These are phyloP conservation scores for Aspergillus brasiliensis DNA, from an alignment of 2,329 filamentous ascomycete genomes.

Conservation along the genomic window DNA sequence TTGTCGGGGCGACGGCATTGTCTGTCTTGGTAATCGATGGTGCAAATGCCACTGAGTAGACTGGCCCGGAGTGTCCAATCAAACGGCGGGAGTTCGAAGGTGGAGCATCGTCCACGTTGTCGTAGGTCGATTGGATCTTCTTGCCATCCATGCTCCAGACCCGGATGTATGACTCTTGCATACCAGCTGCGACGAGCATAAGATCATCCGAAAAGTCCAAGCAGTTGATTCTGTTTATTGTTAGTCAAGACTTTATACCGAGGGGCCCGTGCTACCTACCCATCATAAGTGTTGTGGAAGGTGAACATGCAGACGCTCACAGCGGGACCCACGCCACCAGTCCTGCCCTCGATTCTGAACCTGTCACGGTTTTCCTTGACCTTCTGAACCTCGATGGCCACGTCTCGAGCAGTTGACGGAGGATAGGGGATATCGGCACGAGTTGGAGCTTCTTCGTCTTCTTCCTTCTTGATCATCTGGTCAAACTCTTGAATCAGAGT, in stretches of 20 bases:
- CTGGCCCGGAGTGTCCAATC: slow-evolving; percentile 85
- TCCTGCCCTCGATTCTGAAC: slow-evolving; percentile 82
- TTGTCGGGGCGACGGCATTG: slow-evolving; percentile 56
- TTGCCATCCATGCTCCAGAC: slow-evolving; percentile 90
- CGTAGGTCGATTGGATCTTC: slow-evolving; percentile 69
- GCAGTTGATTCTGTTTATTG: slow-evolving; percentile 72
- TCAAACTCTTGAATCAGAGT: slow-evolving; percentile 86
- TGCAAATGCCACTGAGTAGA: slow-evolving; percentile 89
- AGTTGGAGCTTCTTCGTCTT: slow-evolving; percentile 78
- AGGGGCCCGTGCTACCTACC: slow-evolving; percentile 54
- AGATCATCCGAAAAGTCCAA: slow-evolving; percentile 95
- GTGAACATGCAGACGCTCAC: slow-evolving; percentile 97
- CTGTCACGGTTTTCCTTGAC: slow-evolving; percentile 90
- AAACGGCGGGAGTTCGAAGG: slow-evolving; percentile 72
- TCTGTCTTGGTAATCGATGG: slow-evolving; percentile 61
- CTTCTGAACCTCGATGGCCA: slow-evolving; percentile 91
- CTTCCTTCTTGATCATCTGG: slow-evolving; percentile 82
- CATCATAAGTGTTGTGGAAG: slow-evolving; percentile 93
- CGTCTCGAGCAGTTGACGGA: slow-evolving; percentile 83
- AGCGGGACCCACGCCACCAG: slow-evolving; percentile 77
- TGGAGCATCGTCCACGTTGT: slow-evolving; percentile 61
- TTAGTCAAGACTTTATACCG: not conserved
- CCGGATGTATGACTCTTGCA: slow-evolving; percentile 91
- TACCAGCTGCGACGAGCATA: slow-evolving; percentile 82
- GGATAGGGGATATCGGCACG: slow-evolving; percentile 82